phyloP scores from a whole-genome alignment of 164 flowering plant species.

The Vitis amurensis region DNA sequence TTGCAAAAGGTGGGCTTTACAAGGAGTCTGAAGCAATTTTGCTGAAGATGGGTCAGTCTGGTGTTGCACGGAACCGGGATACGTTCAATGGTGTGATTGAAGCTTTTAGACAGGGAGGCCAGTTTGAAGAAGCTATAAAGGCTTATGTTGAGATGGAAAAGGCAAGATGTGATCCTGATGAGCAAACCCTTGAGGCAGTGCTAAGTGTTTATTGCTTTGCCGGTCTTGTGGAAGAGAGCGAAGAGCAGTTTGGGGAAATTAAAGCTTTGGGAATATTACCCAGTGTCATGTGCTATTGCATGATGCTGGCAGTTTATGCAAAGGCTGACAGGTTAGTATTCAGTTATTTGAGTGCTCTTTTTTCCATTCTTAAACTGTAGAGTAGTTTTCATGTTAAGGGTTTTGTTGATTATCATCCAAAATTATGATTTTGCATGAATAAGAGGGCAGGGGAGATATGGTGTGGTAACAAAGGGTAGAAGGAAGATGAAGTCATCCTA shows the following conservation, averaged over 20 bases:
- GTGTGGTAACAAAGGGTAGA: not conserved
- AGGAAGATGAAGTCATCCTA: not conserved
- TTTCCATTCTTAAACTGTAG: not conserved
- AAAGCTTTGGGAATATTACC: slow-evolving; percentile 75
- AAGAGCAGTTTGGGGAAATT: slow-evolving; percentile 79
- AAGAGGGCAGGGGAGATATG: not conserved
- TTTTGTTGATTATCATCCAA: not conserved
- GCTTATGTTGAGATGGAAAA: slow-evolving; percentile 87
- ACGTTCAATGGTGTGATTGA: slow-evolving; percentile 84
- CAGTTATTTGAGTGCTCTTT: not conserved
- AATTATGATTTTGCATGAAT: not conserved
- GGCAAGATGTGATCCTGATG: slow-evolving; percentile 76
- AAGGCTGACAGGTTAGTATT: slow-evolving; percentile 69
- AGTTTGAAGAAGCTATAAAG: slow-evolving; percentile 81
- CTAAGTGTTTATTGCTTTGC: slow-evolving; percentile 87
- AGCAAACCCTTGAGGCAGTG: slow-evolving; percentile 85
- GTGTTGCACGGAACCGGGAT: slow-evolving; percentile 51
- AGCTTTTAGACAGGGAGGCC: slow-evolving; percentile 83
- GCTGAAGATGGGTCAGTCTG: slow-evolving; percentile 61
- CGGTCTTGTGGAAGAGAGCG: slow-evolving; percentile 85
- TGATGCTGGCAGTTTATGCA: slow-evolving; percentile 88
- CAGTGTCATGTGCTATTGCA: slow-evolving; percentile 81
- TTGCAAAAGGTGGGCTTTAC: slow-evolving; percentile 84
- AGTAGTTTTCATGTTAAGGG: not conserved
- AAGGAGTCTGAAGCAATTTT: slow-evolving; percentile 70